Percentiles rank a stretch among this genome's conserved stretches.
Evolutionary conservation across 2,329 filamentous ascomycete genomes (phyloP).

Genomic region (Ascomycota sp.): DNA sequence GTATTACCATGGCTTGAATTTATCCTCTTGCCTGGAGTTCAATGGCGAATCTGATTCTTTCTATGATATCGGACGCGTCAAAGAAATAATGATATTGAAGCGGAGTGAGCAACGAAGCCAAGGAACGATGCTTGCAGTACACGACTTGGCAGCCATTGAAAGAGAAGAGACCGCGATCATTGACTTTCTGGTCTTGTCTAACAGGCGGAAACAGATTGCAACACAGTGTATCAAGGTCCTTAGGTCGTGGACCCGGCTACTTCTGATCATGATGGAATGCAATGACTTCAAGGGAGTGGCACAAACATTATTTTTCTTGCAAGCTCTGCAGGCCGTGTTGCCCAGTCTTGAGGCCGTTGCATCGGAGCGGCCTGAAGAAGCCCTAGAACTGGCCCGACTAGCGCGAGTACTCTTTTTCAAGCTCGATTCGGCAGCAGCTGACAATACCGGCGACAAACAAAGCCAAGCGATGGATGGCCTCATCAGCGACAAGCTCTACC

Average conservation of each 20-base stretch:
- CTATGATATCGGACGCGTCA: slow-evolving; percentile 51
- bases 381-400: slow-evolving; percentile 58
- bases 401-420: slow-evolving; percentile 52
- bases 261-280: slow-evolving; percentile 64
- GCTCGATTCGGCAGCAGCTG: slow-evolving; percentile 33
- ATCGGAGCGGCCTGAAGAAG: slow-evolving; percentile 45
- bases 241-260: slow-evolving; percentile 64
- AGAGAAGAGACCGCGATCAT: slow-evolving; percentile 39
- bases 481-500: slow-evolving; percentile 73
- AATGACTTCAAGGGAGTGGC: slow-evolving; percentile 58
- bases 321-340: slow-evolving; percentile 69
- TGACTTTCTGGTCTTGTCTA: slow-evolving; percentile 40
- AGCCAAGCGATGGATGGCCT: slow-evolving; percentile 40
- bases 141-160: slow-evolving; percentile 29
- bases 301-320: slow-evolving; percentile 61
- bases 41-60: slow-evolving; percentile 34
- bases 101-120: slow-evolving; percentile 37
- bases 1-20: slow-evolving; percentile 45
- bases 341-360: slow-evolving; percentile 70
- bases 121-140: slow-evolving; percentile 25
- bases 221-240: slow-evolving; percentile 46
- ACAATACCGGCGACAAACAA: slow-evolving; percentile 18
- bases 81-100: slow-evolving; percentile 53
- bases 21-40: slow-evolving; percentile 41
- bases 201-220: slow-evolving; percentile 38